Conservation (phyloP, 1,139 yeast genomes). For the Taphrina deformans region DNA sequence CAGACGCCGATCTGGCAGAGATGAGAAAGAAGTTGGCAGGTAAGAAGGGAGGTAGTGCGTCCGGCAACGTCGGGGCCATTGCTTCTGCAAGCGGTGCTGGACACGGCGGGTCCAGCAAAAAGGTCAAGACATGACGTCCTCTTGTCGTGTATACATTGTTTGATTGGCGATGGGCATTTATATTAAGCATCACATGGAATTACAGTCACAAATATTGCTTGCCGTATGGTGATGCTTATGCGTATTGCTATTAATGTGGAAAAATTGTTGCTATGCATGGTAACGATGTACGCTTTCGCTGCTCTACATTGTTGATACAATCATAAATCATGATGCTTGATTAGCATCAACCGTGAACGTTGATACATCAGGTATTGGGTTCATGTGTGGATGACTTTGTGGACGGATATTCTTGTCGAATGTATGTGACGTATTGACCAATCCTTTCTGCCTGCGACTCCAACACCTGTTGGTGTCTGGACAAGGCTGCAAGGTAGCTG, state of each 20-base stretch:
- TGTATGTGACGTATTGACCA: neutral
- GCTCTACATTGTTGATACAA: neutral
- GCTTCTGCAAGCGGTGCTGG: neutral
- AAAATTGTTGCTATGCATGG: neutral
- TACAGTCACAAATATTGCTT: neutral
- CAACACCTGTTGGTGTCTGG: neutral
- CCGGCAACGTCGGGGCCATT: neutral
- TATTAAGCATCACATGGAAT: neutral
- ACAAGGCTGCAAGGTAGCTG: neutral
- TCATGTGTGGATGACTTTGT: no score
- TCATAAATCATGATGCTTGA: neutral
- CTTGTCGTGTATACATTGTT: neutral
- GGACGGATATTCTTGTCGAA: neutral
- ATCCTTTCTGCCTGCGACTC: neutral
- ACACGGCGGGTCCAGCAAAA: neutral
- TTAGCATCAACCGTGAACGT: no score
- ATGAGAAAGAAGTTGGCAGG: conserved; percentile 5
- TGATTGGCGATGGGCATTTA: neutral
- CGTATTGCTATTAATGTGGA: neutral
- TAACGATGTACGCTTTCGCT: neutral
- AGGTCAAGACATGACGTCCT: conserved; percentile 4
- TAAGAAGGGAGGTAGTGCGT: neutral
- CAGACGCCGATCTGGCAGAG: conserved; percentile 25
- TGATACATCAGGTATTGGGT: no score
- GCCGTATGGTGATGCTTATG: neutral